These are phyloP conservation scores for Exophiala spinifera DNA, from an alignment of 2,329 filamentous ascomycete species.

Conservation along the genomic window DNA sequence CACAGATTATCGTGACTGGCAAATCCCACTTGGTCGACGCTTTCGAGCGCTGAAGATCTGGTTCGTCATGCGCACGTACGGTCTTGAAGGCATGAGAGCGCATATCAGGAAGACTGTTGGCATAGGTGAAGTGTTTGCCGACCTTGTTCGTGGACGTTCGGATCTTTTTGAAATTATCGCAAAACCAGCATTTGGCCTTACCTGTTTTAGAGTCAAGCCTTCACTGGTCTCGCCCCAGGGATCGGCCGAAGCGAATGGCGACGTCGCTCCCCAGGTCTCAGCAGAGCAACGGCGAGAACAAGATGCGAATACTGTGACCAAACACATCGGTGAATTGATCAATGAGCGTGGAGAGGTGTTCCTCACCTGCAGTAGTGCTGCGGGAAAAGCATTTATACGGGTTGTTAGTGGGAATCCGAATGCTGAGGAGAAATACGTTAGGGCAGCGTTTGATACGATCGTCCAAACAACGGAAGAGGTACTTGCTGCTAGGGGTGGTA, in stretches of 20 bases:
- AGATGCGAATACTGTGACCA: constrained; percentile 65
- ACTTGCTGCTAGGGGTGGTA: constrained; percentile 26
- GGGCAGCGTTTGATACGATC: constrained; percentile 70
- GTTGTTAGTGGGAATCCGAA: constrained; percentile 71
- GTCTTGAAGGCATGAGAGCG: constrained; percentile 68
- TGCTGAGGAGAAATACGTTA: constrained; percentile 69
- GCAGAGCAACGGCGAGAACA: constrained; percentile 45
- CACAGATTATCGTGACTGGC: constrained; percentile 96
- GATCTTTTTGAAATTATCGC: constrained; percentile 77
- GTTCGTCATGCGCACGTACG: constrained; percentile 86
- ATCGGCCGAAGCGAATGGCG: constrained; percentile 33
- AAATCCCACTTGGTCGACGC: constrained; percentile 84
- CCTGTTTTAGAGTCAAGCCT: constrained; percentile 66
- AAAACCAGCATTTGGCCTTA: constrained; percentile 72
- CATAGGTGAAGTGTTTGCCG: constrained; percentile 68
- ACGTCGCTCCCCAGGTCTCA: constrained; percentile 29
- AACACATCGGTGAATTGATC: constrained; percentile 70
- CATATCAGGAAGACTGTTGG: constrained; percentile 69
- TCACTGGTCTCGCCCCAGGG: constrained; percentile 22
- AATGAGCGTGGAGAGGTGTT: constrained; percentile 76
- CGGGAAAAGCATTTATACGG: constrained; percentile 72
- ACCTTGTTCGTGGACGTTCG: constrained; percentile 52
- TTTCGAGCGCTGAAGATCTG: constrained; percentile 91
- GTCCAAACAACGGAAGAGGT: constrained; percentile 62
- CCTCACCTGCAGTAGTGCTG: constrained; percentile 72